phyloP scores from a whole-genome alignment of 768 basidiomycete genomes.

The Mycena venus region DNA sequence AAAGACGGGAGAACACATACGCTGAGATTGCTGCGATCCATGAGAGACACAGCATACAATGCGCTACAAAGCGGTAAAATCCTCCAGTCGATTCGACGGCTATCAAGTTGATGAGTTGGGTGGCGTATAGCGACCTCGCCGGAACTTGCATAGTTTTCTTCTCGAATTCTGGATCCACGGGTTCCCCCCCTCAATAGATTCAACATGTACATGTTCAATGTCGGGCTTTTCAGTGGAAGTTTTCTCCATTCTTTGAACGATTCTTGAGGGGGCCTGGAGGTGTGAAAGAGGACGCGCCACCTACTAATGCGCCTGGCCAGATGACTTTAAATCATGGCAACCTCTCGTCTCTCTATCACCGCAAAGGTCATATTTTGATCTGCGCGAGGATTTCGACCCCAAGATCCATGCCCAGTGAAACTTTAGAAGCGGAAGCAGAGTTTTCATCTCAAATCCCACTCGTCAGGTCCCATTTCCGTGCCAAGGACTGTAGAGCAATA shows the following conservation, averaged over 20 bases:
- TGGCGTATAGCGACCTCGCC: not conserved
- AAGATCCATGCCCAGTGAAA: not conserved
- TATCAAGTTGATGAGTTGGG: conserved; percentile 1
- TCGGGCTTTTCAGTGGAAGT: not conserved
- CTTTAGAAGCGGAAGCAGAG: not conserved
- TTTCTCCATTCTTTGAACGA: not conserved
- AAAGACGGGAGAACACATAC: not conserved
- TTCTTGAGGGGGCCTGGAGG: not conserved
- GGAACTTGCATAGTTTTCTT: conserved; percentile 11
- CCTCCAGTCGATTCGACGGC: conserved; percentile 12
- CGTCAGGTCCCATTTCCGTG: not conserved
- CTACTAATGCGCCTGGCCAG: not conserved
- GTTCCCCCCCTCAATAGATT: not conserved
- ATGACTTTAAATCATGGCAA: not conserved
- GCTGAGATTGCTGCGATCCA: conserved; percentile 15
- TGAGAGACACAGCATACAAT: conserved; percentile 5
- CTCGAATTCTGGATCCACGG: not conserved
- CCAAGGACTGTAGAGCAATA: not conserved
- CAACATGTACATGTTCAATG: not conserved
- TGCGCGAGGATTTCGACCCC: not conserved
- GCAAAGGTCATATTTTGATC: not conserved
- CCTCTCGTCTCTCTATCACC: not conserved
- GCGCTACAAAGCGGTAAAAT: conserved; percentile 12
- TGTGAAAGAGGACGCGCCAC: not conserved
- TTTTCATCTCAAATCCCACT: not conserved